Evolutionary conservation across 1,284 basidiomycete species (phyloP), one percentile per base, ranked within the genome.

Genomic region (Apiotrichum porosum): DNA sequence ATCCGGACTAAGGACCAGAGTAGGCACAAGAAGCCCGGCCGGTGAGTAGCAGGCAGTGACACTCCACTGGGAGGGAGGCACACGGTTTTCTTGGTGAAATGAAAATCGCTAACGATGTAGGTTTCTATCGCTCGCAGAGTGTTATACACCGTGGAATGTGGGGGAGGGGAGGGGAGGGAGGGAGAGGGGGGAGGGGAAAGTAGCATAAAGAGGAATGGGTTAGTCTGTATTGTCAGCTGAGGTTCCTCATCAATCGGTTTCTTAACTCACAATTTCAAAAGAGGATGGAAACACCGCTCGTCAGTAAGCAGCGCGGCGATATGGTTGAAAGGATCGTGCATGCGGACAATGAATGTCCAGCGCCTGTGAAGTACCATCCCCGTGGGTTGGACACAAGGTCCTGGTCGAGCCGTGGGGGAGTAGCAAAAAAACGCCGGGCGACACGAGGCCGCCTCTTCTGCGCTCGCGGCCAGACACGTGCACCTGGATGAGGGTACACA

Each of bases 361-460:
- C 55, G 55, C 51, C 55, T 57, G 55, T 57, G 55, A 57, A 57
- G 55, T 57, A 57, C 40, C 49, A 22, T 42, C 49, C 49, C 46
- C 42, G 55, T 57, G 21, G 41, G 35, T n/a, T n/a, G n/a, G n/a
- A 28, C 8, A 28, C 26, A 28, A 28, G 26, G 26, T 12, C 26
- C 14, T 41, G 55, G 49, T 19, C 28, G 18, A 19, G 45, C 51
- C 51, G 45, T 43, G 39, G 46, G 45, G 48, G 37, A 51, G 46
- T 57, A 57, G 55, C 55, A 57, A 57, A 57, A 42, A 22, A 57
- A 49, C 55, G 55, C 46, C 46, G n/a, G 37, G 38, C 10, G 21
- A 37, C 40, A 21, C 26, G 22, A 49, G 40, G 46, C 47, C 44
- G 32, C 52, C 32, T 35, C 30, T n/a, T 57, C 55, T 57, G 46